phyloP scores from a whole-genome alignment of 164 flowering plant species.

The Vitis rotundifolia region DNA sequence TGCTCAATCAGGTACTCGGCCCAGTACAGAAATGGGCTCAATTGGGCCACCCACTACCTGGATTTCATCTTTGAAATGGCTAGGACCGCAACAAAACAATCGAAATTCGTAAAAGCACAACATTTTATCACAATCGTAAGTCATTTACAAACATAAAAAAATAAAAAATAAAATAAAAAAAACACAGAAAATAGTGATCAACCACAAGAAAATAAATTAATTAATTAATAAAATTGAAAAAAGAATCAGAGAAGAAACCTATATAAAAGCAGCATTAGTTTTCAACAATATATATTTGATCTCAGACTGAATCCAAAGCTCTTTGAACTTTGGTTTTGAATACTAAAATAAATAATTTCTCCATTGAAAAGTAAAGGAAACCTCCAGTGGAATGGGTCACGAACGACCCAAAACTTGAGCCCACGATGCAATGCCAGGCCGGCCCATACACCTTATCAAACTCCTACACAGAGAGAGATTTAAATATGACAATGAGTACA shows the following conservation, averaged over 20 bases:
- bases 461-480: constrained; percentile 42
- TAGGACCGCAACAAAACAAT: too few relatives aligned
- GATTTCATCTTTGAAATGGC: too few relatives aligned
- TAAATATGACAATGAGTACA: background rate
- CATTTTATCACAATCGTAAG: background rate
- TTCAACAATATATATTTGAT: background rate
- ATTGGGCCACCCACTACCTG: too few relatives aligned
- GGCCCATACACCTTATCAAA: constrained; percentile 76
- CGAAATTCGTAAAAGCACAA: background rate
- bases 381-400: constrained; percentile 77
- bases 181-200: too few relatives aligned
- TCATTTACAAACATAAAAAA: background rate
- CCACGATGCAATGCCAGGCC: constrained; percentile 89
- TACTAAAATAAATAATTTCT: constrained; percentile 51
- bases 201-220: background rate
- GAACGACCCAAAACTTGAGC: constrained; percentile 73
- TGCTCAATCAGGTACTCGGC: too few relatives aligned
- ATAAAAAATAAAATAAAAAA: too few relatives aligned
- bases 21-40: too few relatives aligned
- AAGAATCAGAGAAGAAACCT: background rate
- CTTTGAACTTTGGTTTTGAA: constrained; percentile 66
- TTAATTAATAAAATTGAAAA: background rate
- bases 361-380: constrained; percentile 74
- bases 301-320: constrained; percentile 18
- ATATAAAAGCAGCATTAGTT: background rate